Percentiles rank a stretch among this genome's conserved stretches.
phyloP scores from a whole-genome alignment of 441 rosid species.

The Gossypium gossypioides region DNA sequence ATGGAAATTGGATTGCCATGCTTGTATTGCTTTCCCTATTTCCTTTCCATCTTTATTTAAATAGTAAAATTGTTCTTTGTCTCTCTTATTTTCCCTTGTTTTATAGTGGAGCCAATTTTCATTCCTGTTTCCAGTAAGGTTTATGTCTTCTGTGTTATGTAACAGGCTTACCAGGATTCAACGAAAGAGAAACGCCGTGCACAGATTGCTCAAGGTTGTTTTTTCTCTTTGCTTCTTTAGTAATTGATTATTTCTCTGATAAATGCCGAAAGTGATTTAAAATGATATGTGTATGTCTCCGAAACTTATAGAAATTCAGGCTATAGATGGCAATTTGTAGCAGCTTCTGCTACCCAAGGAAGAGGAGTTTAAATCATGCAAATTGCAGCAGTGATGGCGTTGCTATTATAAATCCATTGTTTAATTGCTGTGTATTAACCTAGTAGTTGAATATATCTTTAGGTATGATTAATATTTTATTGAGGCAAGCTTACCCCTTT shows the following conservation, averaged over 20 bases:
- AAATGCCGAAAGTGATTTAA: background rate
- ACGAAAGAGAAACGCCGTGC: constrained; percentile 94
- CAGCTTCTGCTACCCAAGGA: background rate
- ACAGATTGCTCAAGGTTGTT: constrained; percentile 89
- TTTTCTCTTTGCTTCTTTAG: background rate
- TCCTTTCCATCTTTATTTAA: background rate
- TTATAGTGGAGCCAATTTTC: background rate
- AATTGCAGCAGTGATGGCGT: background rate
- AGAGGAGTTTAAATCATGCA: background rate
- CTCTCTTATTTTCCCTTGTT: background rate
- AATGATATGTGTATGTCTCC: background rate
- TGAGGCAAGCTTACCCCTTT: background rate
- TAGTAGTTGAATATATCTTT: background rate
- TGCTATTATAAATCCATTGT: background rate
- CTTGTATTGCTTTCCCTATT: background rate
- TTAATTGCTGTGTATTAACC: background rate
- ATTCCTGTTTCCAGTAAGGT: background rate
- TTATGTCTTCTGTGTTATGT: constrained; percentile 13
- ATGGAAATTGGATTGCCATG: background rate
- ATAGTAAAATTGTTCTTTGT: background rate
- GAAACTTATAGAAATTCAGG: background rate
- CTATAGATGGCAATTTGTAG: background rate
- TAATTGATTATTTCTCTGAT: background rate
- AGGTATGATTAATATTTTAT: background rate
- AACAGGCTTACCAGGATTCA: constrained; percentile 86